phyloP scores from a whole-genome alignment of 2,329 filamentous ascomycete species.

The Pezicula radicicola region DNA sequence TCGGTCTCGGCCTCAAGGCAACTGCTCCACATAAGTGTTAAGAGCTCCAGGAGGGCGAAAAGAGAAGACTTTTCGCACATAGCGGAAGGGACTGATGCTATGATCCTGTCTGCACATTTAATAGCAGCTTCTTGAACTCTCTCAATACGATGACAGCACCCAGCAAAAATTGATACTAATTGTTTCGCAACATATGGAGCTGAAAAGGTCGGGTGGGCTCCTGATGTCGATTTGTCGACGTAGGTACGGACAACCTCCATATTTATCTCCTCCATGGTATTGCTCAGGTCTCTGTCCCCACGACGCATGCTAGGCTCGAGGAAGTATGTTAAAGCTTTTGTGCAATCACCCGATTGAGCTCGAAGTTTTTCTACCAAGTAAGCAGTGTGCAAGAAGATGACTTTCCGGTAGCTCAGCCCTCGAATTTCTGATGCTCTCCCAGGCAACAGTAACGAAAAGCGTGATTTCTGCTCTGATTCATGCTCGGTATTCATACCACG shows the following conservation, averaged over 20 bases:
- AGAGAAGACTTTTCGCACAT: constrained; percentile 87
- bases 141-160: constrained; percentile 90
- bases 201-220: constrained; percentile 74
- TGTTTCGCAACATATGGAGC: constrained; percentile 88
- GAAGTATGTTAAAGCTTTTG: constrained; percentile 87
- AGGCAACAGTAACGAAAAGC: constrained; percentile 71
- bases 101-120: constrained; percentile 79
- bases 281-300: constrained; percentile 60
- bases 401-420: constrained; percentile 81
- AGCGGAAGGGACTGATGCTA: constrained; percentile 80
- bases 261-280: constrained; percentile 62
- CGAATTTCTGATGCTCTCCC: constrained; percentile 75
- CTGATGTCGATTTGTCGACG: constrained; percentile 69
- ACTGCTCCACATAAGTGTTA: constrained; percentile 92
- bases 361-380: constrained; percentile 87
- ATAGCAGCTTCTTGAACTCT: constrained; percentile 87
- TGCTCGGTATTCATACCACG: constrained; percentile 80
- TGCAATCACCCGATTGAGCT: constrained; percentile 84
- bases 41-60: constrained; percentile 86
- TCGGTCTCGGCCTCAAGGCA: constrained; percentile 94
- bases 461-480: constrained; percentile 75
- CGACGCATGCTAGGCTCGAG: constrained; percentile 81
- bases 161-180: constrained; percentile 78
- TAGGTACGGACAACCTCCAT: constrained; percentile 76
- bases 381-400: constrained; percentile 87